Evolutionary conservation across 805 yeast species (phyloP), one percentile per base, ranked within the genome.

Genomic region (Lachancea fermentati): DNA sequence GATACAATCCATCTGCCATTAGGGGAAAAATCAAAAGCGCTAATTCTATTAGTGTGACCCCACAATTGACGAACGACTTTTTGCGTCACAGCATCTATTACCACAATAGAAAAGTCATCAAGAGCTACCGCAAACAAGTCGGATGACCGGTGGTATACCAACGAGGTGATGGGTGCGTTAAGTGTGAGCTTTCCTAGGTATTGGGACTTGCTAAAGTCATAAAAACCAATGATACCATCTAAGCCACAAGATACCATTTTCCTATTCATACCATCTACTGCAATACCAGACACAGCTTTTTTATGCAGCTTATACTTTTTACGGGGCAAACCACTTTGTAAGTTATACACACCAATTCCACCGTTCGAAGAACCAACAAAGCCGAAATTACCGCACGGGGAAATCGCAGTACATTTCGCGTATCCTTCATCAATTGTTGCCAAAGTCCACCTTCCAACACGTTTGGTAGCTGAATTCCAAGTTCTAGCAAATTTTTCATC

Each of bases 321-420:
- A 50, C 97, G 73, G 35, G 80, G 60, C 14, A 75, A 63, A n/a
- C 98, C 98, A 56, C 95, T 85, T 63, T 93, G 98, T 58, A 93
- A 66, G 59, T 93, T 93, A 62, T 81, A 89, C 8, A 81, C 87
- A 22, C 83, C 87, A 46, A 93, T 80, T 11, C 84, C 80, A 47
- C 99, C 99, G 32, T 67, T 62, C 2, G 89, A 73, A 2, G 97
- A 87, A 9, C 97, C 99, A 15, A 94, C 82, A 30, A 91, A 65
- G 1, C 85, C 96, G 62, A 94, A 93, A 61, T 94, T 94, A 29
- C 98, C 98, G 72, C 99, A 93, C 42, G 79, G 84, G 0, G 97
- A 85, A 16, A 91, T 76, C 14, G 84, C 73, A 6, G 87, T 91
- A 22, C 84, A 62, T 56, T 81, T 85, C 6, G 79, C 94, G 7